Percentiles rank a stretch among this genome's conserved stretches.
These are phyloP conservation scores for Westerdykella sp. DNA, from an alignment of 2,329 filamentous ascomycete genomes.

Conservation along the genomic window DNA sequence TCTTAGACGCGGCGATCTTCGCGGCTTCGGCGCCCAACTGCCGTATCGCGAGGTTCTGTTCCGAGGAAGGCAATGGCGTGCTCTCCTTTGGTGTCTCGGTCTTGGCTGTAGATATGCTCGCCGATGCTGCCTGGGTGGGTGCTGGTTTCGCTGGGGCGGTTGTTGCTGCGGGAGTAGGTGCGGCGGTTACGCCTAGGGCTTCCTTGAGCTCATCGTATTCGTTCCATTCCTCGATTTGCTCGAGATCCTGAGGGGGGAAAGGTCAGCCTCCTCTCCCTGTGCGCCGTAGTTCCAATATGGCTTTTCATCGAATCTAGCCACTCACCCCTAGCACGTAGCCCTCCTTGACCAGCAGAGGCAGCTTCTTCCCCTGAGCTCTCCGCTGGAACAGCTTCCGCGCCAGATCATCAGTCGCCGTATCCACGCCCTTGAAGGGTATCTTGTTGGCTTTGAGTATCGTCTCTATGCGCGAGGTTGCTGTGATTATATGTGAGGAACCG, in stretches of 20 bases:
- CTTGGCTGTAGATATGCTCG: conserved; percentile 7
- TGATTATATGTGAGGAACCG: conserved; percentile 92
- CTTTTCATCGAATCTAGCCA: conserved; percentile 17
- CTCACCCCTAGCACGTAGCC: conserved; percentile 78
- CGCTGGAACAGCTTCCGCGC: conserved; percentile 85
- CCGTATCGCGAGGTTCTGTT: conserved; percentile 33
- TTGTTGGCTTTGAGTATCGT: conserved; percentile 94
- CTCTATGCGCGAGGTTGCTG: conserved; percentile 89
- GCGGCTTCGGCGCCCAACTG: conserved; percentile 34
- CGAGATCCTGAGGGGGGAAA: conserved; percentile 65
- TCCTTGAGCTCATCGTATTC: conserved; percentile 93
- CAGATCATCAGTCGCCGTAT: conserved; percentile 83
- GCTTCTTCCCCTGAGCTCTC: conserved; percentile 75
- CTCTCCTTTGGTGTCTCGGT: conserved; percentile 20
- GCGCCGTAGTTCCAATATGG: neutral
- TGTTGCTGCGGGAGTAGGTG: conserved; percentile 24
- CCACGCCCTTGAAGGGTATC: conserved; percentile 86
- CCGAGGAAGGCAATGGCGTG: conserved; percentile 16
- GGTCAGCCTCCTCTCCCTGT: neutral
- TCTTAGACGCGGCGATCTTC: conserved; percentile 33
- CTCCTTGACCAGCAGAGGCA: conserved; percentile 83
- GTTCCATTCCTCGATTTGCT: conserved; percentile 98
- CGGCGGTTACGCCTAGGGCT: conserved; percentile 55
- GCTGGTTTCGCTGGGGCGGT: conserved; percentile 25
- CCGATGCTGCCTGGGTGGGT: conserved; percentile 5